Percentiles rank a stretch among this genome's conserved stretches.
phyloP scores from a whole-genome alignment of 2,329 filamentous ascomycete species.

The Cercospora zeina region DNA sequence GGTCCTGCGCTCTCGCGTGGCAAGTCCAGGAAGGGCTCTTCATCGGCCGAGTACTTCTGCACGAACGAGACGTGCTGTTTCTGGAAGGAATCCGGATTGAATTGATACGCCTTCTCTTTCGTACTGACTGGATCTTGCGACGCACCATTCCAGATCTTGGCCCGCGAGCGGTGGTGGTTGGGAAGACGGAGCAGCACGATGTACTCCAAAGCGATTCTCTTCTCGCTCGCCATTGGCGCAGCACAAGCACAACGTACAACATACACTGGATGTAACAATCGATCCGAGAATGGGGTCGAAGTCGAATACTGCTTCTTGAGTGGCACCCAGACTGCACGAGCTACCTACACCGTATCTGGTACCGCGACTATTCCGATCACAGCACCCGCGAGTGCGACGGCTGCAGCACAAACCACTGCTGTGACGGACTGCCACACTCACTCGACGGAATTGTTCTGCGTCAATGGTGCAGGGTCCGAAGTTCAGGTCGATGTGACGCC shows the following conservation, averaged over 20 bases:
- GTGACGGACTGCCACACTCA: constrained; percentile 22
- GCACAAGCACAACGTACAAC: constrained; percentile 25
- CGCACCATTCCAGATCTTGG: not conserved
- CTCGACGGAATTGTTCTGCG: constrained; percentile 42
- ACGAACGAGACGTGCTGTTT: not conserved
- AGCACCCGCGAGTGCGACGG: constrained; percentile 18
- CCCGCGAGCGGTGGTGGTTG: not conserved
- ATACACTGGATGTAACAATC: constrained; percentile 28
- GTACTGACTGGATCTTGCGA: not conserved
- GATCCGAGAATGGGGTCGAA: constrained; percentile 18
- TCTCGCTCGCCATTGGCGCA: constrained; percentile 12
- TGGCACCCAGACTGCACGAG: constrained; percentile 23
- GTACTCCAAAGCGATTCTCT: constrained; percentile 15
- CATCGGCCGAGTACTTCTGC: constrained; percentile 8
- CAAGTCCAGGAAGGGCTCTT: constrained; percentile 5
- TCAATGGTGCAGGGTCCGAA: constrained; percentile 43
- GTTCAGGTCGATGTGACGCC: constrained; percentile 59
- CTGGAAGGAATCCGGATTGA: not conserved
- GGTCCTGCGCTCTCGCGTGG: constrained; percentile 12
- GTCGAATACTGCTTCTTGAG: constrained; percentile 27
- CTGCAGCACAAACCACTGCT: constrained; percentile 22
- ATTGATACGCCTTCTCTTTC: not conserved
- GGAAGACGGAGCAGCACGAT: constrained; percentile 17
- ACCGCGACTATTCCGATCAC: constrained; percentile 17
- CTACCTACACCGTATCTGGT: constrained; percentile 21